These are phyloP conservation scores for Teunomyces atbi DNA, from an alignment of 805 yeast species.

Conservation along the genomic window DNA sequence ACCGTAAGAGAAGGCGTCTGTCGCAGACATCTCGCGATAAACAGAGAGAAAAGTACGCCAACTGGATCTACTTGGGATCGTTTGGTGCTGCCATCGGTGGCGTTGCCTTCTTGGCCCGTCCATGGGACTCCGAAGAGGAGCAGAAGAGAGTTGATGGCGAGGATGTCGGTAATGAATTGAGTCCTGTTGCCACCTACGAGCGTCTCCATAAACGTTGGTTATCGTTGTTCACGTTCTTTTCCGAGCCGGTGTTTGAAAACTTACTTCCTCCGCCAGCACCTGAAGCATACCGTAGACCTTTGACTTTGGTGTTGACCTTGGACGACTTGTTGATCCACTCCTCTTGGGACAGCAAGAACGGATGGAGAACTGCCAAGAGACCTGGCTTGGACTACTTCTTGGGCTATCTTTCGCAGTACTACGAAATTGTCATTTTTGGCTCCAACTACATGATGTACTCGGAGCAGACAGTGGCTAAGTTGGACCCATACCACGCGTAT, in stretches of 20 bases:
- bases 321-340: constrained; percentile 91
- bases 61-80: constrained; percentile 62
- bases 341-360: constrained; percentile 86
- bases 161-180: constrained; percentile 63
- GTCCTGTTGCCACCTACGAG: constrained; percentile 61
- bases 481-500: constrained; percentile 91
- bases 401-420: constrained; percentile 91
- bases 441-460: constrained; percentile 82
- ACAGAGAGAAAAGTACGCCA: constrained; percentile 81
- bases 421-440: constrained; percentile 90
- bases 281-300: constrained; percentile 87
- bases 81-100: constrained; percentile 56
- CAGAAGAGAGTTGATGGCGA: constrained; percentile 48
- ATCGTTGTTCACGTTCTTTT: constrained; percentile 76
- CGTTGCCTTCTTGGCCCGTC: constrained; percentile 67
- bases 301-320: constrained; percentile 82
- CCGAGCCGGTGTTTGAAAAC: constrained; percentile 92
- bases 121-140: constrained; percentile 81
- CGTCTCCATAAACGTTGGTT: constrained; percentile 71
- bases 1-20: constrained; percentile 30
- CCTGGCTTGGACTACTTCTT: constrained; percentile 97
- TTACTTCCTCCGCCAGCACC: constrained; percentile 91
- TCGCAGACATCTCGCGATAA: constrained; percentile 66
- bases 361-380: constrained; percentile 99
- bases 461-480: constrained; percentile 78